Conservation (phyloP, 176 grass and related monocot genomes). For the Raddia distichophylla region DNA sequence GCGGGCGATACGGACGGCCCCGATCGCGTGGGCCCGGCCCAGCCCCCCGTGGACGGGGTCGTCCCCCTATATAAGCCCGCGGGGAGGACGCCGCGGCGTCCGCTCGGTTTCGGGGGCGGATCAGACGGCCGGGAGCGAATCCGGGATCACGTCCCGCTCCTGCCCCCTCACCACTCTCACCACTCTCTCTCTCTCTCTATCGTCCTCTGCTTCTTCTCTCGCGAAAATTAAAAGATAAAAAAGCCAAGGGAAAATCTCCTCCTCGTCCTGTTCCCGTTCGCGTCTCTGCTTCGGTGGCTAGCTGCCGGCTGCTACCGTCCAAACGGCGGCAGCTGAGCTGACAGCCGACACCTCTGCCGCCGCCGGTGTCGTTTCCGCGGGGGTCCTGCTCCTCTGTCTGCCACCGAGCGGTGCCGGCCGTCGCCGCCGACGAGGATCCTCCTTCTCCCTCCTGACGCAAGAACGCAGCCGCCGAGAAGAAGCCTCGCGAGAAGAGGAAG, state of each 20-base stretch:
- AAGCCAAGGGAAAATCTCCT: conserved; percentile 8
- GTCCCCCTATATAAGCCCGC: conserved; percentile 35
- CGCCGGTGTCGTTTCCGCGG: conserved; percentile 17
- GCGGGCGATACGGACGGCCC: conserved; percentile 40
- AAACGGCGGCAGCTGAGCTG: not conserved
- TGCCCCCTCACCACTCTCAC: not conserved
- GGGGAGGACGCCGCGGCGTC: not conserved
- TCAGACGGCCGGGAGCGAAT: conserved; percentile 61
- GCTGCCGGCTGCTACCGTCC: conserved; percentile 38
- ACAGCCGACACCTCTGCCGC: conserved; percentile 13
- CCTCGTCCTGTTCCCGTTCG: conserved; percentile 37
- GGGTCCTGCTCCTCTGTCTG: conserved; percentile 18
- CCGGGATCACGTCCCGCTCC: conserved; percentile 36
- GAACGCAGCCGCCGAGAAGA: not conserved
- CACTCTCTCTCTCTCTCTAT: not conserved
- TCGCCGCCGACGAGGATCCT: not conserved
- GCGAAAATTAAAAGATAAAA: not conserved
- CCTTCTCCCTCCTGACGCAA: not conserved
- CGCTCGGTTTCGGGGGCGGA: conserved; percentile 45
- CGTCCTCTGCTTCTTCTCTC: not conserved
- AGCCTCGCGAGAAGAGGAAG: not conserved
- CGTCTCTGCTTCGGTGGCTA: not conserved
- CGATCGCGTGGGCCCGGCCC: conserved; percentile 23
- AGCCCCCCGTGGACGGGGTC: not conserved
- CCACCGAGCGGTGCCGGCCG: not conserved